Evolutionary conservation across 108 stramenopile genomes (phyloP).

Genomic region (Fragilaria radians): DNA sequence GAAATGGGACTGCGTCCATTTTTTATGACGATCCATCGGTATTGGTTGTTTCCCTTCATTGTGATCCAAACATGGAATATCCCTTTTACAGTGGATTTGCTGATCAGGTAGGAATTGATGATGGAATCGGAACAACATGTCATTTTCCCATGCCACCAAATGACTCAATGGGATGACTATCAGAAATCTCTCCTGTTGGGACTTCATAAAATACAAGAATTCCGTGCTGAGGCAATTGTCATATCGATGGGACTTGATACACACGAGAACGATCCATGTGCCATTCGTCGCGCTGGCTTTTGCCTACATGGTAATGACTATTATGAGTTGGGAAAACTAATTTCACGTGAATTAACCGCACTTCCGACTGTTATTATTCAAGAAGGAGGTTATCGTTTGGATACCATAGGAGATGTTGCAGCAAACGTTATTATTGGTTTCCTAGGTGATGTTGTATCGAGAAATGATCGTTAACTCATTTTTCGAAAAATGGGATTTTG

Average conservation of each 20-base stretch:
- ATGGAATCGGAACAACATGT: constrained; percentile 37
- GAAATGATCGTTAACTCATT: too few relatives aligned
- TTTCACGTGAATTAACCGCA: neutral
- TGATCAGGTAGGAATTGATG: constrained; percentile 59
- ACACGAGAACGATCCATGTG: constrained; percentile 55
- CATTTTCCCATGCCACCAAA: constrained; percentile 64
- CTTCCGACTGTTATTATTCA: constrained; percentile 59
- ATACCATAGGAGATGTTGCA: constrained; percentile 56
- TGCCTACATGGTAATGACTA: constrained; percentile 45
- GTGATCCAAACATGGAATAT: constrained; percentile 75
- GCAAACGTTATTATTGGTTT: constrained; percentile 52
- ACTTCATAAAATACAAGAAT: constrained; percentile 33
- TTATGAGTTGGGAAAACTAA: constrained; percentile 20
- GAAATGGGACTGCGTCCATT: constrained; percentile 75
- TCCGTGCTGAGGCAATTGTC: constrained; percentile 45
- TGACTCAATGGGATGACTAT: constrained; percentile 59
- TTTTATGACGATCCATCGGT: constrained; percentile 59
- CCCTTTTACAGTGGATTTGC: constrained; percentile 74
- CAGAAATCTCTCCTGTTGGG: constrained; percentile 35
- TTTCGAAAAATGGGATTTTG: too few relatives aligned
- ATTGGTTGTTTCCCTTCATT: constrained; percentile 70
- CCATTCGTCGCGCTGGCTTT: constrained; percentile 66
- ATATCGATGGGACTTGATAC: constrained; percentile 79
- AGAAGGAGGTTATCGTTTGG: constrained; percentile 81
- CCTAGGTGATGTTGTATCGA: neutral